These are phyloP conservation scores for Colletotrichum agaves DNA, from an alignment of 2,329 filamentous ascomycete species.

Conservation along the genomic window DNA sequence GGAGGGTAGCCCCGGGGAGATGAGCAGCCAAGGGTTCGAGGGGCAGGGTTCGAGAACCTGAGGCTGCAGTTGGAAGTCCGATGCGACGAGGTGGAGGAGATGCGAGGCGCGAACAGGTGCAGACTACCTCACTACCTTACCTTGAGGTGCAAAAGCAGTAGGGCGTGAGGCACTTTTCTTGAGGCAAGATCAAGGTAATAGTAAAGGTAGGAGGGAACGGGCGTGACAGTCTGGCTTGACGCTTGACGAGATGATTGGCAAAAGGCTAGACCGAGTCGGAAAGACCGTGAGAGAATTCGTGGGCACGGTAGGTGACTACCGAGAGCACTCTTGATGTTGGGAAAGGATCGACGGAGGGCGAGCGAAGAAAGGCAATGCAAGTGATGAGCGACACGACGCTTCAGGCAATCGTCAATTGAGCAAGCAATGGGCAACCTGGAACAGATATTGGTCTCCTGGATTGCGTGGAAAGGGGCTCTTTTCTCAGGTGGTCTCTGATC, in stretches of 20 bases:
- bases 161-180: not conserved
- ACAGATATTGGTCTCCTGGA: not conserved
- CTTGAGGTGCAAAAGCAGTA: too few relatives aligned
- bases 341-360: slow-evolving; percentile 20
- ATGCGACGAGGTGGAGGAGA: not conserved
- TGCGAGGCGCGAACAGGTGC: not conserved
- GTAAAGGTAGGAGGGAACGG: not conserved
- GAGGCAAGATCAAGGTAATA: not conserved
- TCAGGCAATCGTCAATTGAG: slow-evolving; percentile 1
- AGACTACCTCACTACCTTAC: too few relatives aligned
- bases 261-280: slow-evolving; percentile 14
- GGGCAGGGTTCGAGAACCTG: slow-evolving; percentile 22
- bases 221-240: slow-evolving; percentile 2
- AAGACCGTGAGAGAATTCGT: not conserved
- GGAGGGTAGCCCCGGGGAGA: slow-evolving; percentile 28
- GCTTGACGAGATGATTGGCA: slow-evolving; percentile 7
- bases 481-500: not conserved
- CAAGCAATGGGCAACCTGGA: not conserved
- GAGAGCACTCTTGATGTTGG: slow-evolving; percentile 16
- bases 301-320: not conserved
- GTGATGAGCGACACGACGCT: slow-evolving; percentile 7
- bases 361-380: not conserved
- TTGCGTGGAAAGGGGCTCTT: slow-evolving; percentile 3
- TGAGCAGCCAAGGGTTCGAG: slow-evolving; percentile 28
- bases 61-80: slow-evolving; percentile 20